phyloP scores from a whole-genome alignment of 768 basidiomycete genomes.

The Boletales sp. region DNA sequence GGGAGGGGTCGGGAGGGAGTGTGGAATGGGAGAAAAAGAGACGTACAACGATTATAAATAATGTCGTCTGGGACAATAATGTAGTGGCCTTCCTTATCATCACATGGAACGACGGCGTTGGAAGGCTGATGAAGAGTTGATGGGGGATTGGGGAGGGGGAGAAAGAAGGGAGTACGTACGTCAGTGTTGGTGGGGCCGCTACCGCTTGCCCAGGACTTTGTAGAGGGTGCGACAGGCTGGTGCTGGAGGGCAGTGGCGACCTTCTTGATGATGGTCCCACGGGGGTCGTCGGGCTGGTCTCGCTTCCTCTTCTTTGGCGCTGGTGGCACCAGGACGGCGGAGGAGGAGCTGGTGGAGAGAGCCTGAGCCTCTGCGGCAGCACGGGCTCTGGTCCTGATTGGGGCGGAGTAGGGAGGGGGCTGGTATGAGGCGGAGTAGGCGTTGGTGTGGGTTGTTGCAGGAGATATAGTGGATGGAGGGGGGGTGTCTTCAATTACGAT shows the following conservation, averaged over 20 bases:
- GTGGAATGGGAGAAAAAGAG: neutral
- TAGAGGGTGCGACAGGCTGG: conserved; percentile 44
- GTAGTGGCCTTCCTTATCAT: conserved; percentile 99
- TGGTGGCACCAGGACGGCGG: conserved; percentile 62
- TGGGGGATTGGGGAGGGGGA: conserved; percentile 11
- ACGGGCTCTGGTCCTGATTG: conserved; percentile 79
- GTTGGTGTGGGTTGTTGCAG: conserved; percentile 65
- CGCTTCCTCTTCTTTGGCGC: conserved; percentile 82
- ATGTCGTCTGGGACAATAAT: conserved; percentile 91
- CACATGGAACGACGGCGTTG: conserved; percentile 71
- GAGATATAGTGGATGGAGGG: conserved; percentile 70
- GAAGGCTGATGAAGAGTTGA: conserved; percentile 46
- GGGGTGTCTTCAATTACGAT: conserved; percentile 94
- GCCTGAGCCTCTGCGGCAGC: conserved; percentile 85
- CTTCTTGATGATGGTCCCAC: conserved; percentile 66
- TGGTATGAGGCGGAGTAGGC: conserved; percentile 78
- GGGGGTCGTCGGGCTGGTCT: conserved; percentile 70
- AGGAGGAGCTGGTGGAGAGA: conserved; percentile 60
- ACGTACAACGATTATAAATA: conserved; percentile 80
- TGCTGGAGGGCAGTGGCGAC: conserved; percentile 47
- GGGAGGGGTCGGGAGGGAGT: conserved; percentile 10
- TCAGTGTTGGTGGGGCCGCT: conserved; percentile 64
- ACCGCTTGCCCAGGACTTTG: conserved; percentile 67
- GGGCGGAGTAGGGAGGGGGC: conserved; percentile 69
- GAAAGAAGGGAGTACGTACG: conserved; percentile 40